Base-by-base conservation (phyloP, 2,329 filamentous ascomycete species). In the Fusarium sp. region DNA sequence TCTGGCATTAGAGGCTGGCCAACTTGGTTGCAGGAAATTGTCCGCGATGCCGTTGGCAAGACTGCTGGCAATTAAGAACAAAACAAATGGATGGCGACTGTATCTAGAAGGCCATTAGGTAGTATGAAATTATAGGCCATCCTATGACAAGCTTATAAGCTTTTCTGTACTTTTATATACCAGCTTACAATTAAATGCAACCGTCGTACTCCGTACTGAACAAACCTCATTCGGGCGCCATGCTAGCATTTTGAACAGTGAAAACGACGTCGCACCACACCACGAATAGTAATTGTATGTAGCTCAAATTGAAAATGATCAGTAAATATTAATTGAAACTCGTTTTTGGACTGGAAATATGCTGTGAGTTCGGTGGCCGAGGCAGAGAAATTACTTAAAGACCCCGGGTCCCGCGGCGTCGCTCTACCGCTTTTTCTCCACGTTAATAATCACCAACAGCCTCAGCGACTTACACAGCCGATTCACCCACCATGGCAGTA, bases 1-100 rank as follows among this genome's bases (percentile, higher is more conserved):
- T 77, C 80, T 9, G 77, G 75, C 13, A 70, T 87, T 38, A 80
- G 85, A 61, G 85, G 80, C 1, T 83, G 82, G 79, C 85, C 83
- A 4, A 79, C 75, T 3, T 84, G 82, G 82, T 7, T 79, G 26
- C 74, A 81, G 72, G 68, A 81, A 75, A 24, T 79, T 20, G 6
- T 79, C 71, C 82, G 79, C 64, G 81, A 84, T 55, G 30, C 47
- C 4, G 42, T 79, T 42, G 78, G 75, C 6, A 77, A 39, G 44
- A 61, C 47, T 20, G 61, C 68, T 5, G 61, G 48, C 15, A 44
- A 24, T 7, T 47, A 47, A 42, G 28, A 28, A 15, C 41, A n/a
- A 14, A 31, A 22, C 28, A 54, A 26, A 26, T 18, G 18, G n/a
- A n/a, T 41, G 35, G 11, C 15, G 13, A n/a, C 15, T 26, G 14